These are phyloP conservation scores for Rhizopogon parksii DNA, from an alignment of 1,284 basidiomycete genomes.

Conservation along the genomic window DNA sequence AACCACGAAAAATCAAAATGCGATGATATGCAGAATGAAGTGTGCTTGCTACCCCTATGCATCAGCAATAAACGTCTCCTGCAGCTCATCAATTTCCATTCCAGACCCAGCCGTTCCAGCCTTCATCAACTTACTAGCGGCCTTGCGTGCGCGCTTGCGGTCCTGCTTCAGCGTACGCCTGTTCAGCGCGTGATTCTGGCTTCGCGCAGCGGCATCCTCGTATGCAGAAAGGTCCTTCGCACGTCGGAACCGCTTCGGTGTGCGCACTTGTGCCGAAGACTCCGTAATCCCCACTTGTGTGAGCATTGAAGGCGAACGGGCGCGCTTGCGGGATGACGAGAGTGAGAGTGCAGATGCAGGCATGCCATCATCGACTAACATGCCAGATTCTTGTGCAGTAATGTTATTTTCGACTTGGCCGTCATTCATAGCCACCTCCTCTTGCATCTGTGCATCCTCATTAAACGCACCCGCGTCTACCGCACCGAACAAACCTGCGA, in stretches of 20 bases:
- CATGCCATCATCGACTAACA: slow-evolving; percentile 48
- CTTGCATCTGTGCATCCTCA: slow-evolving; percentile 11
- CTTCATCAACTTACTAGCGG: slow-evolving; percentile 22
- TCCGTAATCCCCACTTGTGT: slow-evolving; percentile 4
- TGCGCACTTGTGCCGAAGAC: slow-evolving; percentile 23
- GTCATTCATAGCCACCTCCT: slow-evolving; percentile 33
- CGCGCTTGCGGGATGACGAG: not conserved
- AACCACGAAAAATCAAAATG: not conserved
- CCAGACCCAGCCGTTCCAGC: slow-evolving; percentile 11
- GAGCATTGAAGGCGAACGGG: not conserved
- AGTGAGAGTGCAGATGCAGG: slow-evolving; percentile 16
- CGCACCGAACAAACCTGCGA: slow-evolving; percentile 67
- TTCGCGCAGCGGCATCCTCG: slow-evolving; percentile 34
- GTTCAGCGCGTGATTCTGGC: slow-evolving; percentile 48
- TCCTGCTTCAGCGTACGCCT: slow-evolving; percentile 53
- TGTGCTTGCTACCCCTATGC: slow-evolving; percentile 12
- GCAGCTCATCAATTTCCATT: slow-evolving; percentile 37
- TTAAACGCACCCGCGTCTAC: slow-evolving; percentile 70
- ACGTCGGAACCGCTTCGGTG: slow-evolving; percentile 54
- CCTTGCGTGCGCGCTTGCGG: slow-evolving; percentile 50
- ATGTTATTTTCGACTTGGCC: slow-evolving; percentile 26
- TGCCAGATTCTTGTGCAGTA: slow-evolving; percentile 20
- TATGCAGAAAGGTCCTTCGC: slow-evolving; percentile 43
- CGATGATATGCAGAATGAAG: not conserved
- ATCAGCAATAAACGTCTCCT: slow-evolving; percentile 42